Evolutionary conservation across 257 asterid species (phyloP), one percentile per base, ranked within the genome.

Genomic region (Solanum neorickii): DNA sequence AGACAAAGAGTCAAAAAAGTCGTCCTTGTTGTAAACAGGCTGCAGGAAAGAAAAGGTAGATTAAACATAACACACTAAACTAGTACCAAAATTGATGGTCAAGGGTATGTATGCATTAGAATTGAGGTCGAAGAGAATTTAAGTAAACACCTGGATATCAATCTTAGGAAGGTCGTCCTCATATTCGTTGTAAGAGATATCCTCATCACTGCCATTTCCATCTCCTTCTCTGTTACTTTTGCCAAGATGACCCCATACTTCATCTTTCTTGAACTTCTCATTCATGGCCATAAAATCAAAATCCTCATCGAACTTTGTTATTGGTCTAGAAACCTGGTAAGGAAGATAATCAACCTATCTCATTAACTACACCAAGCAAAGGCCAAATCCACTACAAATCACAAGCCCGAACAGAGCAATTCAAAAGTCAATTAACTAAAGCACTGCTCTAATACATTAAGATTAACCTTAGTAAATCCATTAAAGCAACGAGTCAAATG

Each of bases 231-330:
- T 92, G 49, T 87, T 91, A 89, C 94, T 95, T 91, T 93, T 97
- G 49, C 99, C 99, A n/a, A 97, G 94, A 93, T 95, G 96, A 73
- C 99, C 99, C 99, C 99, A 97, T 3, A 97, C 99, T 92, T 95
- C 98, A 82, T 97, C 98, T 92, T 97, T 97, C 1, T 97, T 95
- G 91, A 97, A 97, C 89, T 94, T 97, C 89, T 97, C 99, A 94
- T 97, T 97, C 99, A 97, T 97, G 69, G 99, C 99, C 88, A 84
- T 93, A 87, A 97, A 97, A 90, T 97, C 98, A 87, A 97, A 97
- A 87, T 97, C 99, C 91, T 97, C 99, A 3, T 98, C 91, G 86
- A 97, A 97, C 88, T 89, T 94, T 72, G 97, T 90, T 87, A 91
- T 92, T 13, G 94, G 94, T 47, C 94, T 95, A 59, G 96, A 82